These are phyloP conservation scores for Arthroderma sp. DNA, from an alignment of 2,329 filamentous ascomycete genomes.

Conservation along the genomic window DNA sequence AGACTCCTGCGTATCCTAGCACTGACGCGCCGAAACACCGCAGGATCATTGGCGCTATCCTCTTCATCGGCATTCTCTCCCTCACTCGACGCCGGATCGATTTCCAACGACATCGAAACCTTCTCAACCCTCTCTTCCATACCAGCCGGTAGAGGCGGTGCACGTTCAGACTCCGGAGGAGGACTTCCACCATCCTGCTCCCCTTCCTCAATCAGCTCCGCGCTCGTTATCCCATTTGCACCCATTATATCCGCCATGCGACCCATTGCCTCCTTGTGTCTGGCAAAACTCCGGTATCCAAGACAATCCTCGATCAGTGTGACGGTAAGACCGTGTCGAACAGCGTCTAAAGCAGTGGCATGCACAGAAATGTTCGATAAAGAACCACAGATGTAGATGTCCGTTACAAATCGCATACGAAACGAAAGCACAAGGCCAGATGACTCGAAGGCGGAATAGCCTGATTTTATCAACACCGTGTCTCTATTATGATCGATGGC, in stretches of 20 bases:
- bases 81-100: no score
- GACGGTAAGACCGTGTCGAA: conserved; percentile 73
- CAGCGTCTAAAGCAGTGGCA: conserved; percentile 82
- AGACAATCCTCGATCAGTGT: conserved; percentile 81
- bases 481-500: conserved; percentile 40
- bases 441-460: conserved; percentile 77
- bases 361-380: conserved; percentile 80
- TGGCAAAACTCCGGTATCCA: conserved; percentile 57
- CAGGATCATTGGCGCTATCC: no score
- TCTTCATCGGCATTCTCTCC: no score
- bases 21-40: no score
- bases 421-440: conserved; percentile 62
- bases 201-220: conserved; percentile 42
- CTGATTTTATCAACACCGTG: conserved; percentile 51
- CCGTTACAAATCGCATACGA: conserved; percentile 74
- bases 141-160: no score
- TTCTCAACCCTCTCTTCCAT: no score
- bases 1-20: no score
- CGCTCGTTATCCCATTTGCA: conserved; percentile 49
- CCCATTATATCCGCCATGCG: conserved; percentile 63
- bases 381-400: conserved; percentile 78
- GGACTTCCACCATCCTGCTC: no score
- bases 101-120: no score
- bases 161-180: no score
- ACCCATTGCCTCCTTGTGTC: conserved; percentile 58